Evolutionary conservation across 805 yeast genomes (phyloP), one percentile per base, ranked within the genome.

Genomic region (Saccharomycopsis selenospora): DNA sequence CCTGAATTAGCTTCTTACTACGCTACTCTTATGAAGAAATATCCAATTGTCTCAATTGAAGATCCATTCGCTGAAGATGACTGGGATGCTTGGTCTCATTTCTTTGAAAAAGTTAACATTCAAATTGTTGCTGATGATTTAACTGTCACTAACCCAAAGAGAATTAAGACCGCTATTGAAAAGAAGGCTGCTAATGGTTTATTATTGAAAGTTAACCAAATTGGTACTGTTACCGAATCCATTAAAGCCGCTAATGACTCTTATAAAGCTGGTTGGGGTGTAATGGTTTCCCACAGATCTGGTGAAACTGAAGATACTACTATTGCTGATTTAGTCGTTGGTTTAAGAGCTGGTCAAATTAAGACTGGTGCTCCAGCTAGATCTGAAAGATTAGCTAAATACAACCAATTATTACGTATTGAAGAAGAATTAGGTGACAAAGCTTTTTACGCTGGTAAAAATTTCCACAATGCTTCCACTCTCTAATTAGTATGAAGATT

Each of bases 301-400:
- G 99, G 99, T 77, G 99, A 91, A 81, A 90, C 97, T 61, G 99
- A 93, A 79, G 99, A 93, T 76, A 84, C 95, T 66, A 83, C 87
- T 78, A 91, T 91, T 72, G 98, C 99, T 67, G 98, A 91, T 75
- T 80, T 91, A 69, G 77, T 88, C 65, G 99, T 93, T 64, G 98
- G 98, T 79, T 80, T 91, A 72, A 88, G 97, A 83, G 65, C 95
- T 60, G 99, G 97, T 71, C 98, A 91, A 80, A 86, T 91, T 75
- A 91, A 91, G 90, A 87, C 97, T 62, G 99, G 99, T 83, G 98
- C 99, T 69, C 98, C 98, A 69, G 96, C 97, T 62, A 90, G 99
- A 80, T 87, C 97, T 61, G 99, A 91, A 80, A 91, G 99, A 84
- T 84, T 93, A 73, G 98, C 98, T 71, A 91, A 91, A 79, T 82